A percentile compares a stretch with the other conserved stretches of the same genome.
Conservation (phyloP, 371 early-diverging fungal species). For the Mucor indicus region DNA sequence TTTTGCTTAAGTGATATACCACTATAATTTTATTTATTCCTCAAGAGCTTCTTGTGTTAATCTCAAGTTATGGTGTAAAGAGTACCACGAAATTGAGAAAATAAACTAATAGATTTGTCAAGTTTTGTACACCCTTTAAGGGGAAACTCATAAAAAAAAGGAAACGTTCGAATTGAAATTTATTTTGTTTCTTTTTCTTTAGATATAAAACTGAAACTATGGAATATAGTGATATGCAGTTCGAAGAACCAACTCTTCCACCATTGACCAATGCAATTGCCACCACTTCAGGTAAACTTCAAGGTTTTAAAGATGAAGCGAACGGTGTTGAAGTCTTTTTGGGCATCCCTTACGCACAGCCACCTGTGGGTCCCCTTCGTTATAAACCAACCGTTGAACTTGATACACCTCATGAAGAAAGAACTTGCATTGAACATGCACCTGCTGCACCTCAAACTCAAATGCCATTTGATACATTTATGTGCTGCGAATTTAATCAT, state of each 20-base stretch:
- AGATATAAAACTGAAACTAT: too few species aligned
- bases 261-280: constrained; percentile 10
- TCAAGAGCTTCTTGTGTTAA: too few species aligned
- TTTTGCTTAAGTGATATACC: too few species aligned
- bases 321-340: constrained; percentile 26
- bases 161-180: too few species aligned
- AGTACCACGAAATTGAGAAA: too few species aligned
- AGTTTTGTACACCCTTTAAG: too few species aligned
- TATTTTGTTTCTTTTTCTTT: too few species aligned
- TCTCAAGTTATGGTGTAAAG: too few species aligned
- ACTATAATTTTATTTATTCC: too few species aligned
- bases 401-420: constrained; percentile 7
- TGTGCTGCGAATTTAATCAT: constrained; percentile 29
- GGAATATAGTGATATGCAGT: too few species aligned
- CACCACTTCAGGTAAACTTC: constrained; percentile 25
- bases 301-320: constrained; percentile 23
- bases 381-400: constrained; percentile 25
- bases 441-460: constrained; percentile 30
- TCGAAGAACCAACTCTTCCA: background rate
- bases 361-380: constrained; percentile 30
- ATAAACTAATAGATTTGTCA: too few species aligned
- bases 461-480: constrained; percentile 41
- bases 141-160: too few species aligned
- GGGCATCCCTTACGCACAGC: constrained; percentile 36
- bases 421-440: constrained; percentile 16